phyloP scores from a whole-genome alignment of 2,329 filamentous ascomycete genomes.

The Aaosphaeria arxii region DNA sequence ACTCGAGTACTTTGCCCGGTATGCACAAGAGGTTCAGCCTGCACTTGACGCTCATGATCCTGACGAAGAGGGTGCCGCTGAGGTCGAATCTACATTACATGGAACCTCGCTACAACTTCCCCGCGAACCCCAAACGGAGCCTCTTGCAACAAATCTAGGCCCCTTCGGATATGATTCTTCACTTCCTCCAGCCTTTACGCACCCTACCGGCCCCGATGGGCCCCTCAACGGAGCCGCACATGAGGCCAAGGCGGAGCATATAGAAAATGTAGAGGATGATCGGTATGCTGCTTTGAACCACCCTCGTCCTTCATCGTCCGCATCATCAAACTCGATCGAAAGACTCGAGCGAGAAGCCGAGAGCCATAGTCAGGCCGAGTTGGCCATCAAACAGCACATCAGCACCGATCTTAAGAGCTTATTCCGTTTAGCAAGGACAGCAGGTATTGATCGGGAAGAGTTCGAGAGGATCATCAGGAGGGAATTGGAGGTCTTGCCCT shows the following conservation, averaged over 20 bases:
- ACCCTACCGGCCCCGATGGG: constrained; percentile 7
- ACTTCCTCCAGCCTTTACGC: constrained; percentile 8
- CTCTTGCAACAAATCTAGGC: constrained; percentile 35
- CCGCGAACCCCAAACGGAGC: constrained; percentile 43
- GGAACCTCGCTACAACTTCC: constrained; percentile 48
- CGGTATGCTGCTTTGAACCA: constrained; percentile 25
- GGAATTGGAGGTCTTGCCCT: constrained; percentile 66
- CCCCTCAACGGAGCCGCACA: constrained; percentile 5
- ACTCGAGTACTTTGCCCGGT: constrained; percentile 72
- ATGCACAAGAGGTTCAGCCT: constrained; percentile 71
- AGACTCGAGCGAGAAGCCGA: constrained; percentile 54
- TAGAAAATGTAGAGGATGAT: constrained; percentile 18
- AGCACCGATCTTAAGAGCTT: constrained; percentile 74
- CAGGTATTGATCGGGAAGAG: constrained; percentile 71
- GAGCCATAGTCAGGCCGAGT: constrained; percentile 63
- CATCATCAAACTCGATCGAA: constrained; percentile 55
- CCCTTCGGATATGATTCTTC: constrained; percentile 32
- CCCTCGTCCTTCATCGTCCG: constrained; percentile 34
- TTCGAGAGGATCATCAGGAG: constrained; percentile 70
- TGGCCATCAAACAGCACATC: constrained; percentile 76
- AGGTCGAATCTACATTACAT: constrained; percentile 51
- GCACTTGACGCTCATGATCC: constrained; percentile 79
- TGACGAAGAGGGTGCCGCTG: constrained; percentile 59
- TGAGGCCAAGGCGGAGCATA: constrained; percentile 18
- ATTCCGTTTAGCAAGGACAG: constrained; percentile 66